Conservation (phyloP, 352 stramenopile genomes). For the Pythium sukuiense region DNA sequence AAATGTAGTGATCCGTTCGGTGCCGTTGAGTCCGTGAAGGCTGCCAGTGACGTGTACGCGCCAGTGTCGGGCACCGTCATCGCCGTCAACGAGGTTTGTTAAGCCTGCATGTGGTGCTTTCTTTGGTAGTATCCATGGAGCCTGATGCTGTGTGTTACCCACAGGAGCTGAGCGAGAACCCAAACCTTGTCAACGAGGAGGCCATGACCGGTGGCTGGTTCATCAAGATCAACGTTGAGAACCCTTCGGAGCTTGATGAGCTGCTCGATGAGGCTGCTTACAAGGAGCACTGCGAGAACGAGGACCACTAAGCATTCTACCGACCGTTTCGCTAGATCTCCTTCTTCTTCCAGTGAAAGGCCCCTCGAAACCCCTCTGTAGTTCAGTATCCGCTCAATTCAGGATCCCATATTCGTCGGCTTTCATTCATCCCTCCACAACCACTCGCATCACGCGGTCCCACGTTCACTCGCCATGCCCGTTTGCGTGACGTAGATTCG, state of each 20-base stretch:
- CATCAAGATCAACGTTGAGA: slow-evolving; percentile 87
- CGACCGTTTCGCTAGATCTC: slow-evolving; percentile 5
- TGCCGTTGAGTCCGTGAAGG: slow-evolving; percentile 99
- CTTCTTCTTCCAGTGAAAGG: not conserved
- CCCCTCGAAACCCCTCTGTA: not conserved
- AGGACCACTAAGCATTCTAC: slow-evolving; percentile 62
- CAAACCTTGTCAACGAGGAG: slow-evolving; percentile 88
- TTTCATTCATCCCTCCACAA: not conserved
- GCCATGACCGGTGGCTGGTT: slow-evolving; percentile 87
- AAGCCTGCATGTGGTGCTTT: not conserved
- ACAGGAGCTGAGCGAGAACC: slow-evolving; percentile 74
- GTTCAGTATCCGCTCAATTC: not conserved
- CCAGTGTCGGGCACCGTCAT: slow-evolving; percentile 92
- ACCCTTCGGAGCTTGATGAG: slow-evolving; percentile 70
- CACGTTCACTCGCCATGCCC: not conserved
- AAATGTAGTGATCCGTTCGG: slow-evolving; percentile 87
- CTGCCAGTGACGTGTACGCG: slow-evolving; percentile 96
- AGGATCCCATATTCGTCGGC: not conserved
- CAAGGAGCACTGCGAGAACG: slow-evolving; percentile 85
- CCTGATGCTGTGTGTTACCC: not conserved
- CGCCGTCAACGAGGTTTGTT: slow-evolving; percentile 91
- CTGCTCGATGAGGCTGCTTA: slow-evolving; percentile 84
- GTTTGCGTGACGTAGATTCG: not conserved
- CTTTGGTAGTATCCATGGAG: not conserved
- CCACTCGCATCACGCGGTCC: no score